These are phyloP conservation scores for Fusarium kyushuense DNA, from an alignment of 2,329 filamentous ascomycete genomes.

Conservation along the genomic window DNA sequence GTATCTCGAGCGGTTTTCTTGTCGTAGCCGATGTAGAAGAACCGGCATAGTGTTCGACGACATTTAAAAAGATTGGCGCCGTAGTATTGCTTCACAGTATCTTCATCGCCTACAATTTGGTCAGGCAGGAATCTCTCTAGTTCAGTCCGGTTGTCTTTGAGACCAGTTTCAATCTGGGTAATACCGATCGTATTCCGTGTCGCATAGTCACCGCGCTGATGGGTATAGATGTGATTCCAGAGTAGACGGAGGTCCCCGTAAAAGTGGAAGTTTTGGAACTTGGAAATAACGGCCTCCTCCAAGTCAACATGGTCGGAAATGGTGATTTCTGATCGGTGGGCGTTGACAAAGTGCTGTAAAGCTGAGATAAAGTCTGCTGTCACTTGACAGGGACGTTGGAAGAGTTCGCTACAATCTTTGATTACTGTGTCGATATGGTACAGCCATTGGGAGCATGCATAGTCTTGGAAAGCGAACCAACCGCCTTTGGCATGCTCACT, in stretches of 20 bases:
- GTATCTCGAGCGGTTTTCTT: not conserved
- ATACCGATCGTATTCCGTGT: not conserved
- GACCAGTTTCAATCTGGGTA: not conserved
- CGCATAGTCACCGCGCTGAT: slow-evolving; percentile 5
- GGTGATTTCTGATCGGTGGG: accelerated
- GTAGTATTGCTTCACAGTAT: not conserved
- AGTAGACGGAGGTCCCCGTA: not conserved
- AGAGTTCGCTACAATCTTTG: not conserved
- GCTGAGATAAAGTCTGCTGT: not conserved
- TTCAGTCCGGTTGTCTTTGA: not conserved
- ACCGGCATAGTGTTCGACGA: not conserved
- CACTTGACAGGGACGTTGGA: accelerated
- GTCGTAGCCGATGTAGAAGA: slow-evolving; percentile 6
- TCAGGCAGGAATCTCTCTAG: not conserved
- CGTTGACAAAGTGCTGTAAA: not conserved
- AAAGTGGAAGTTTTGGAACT: accelerated
- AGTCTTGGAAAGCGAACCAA: slow-evolving; percentile 17
- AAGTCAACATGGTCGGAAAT: accelerated
- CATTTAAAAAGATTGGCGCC: not conserved
- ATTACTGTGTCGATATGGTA: not conserved
- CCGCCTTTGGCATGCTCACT: not conserved
- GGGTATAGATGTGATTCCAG: slow-evolving; percentile 22
- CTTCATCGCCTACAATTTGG: not conserved
- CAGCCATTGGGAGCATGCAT: slow-evolving; percentile 6
- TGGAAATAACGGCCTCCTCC: accelerated